These are phyloP conservation scores for Scutellaria minor DNA, from an alignment of 257 asterid species.

Conservation along the genomic window DNA sequence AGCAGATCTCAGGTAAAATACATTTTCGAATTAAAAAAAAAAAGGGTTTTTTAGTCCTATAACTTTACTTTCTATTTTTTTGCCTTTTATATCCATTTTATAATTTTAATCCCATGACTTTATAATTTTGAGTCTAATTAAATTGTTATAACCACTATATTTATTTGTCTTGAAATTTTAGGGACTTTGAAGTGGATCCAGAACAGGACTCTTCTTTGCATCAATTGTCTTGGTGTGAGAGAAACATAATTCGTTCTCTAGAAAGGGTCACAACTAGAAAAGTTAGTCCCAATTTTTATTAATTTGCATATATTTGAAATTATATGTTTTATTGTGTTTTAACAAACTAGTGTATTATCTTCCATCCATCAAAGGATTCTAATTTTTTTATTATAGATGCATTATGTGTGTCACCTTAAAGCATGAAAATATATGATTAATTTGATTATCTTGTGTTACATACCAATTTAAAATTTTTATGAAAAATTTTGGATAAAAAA, in stretches of 20 bases:
- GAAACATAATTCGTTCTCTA: constrained; percentile 47
- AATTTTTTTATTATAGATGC: too few species aligned
- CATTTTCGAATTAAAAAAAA: neutral
- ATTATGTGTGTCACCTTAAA: too few species aligned
- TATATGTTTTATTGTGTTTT: neutral
- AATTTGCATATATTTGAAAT: neutral
- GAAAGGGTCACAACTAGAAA: constrained; percentile 43
- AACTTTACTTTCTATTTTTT: too few species aligned
- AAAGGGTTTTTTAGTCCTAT: too few species aligned
- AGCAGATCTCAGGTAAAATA: constrained; percentile 53
- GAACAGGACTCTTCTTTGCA: constrained; percentile 62
- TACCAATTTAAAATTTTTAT: too few species aligned
- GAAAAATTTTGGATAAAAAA: too few species aligned
- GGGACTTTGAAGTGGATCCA: constrained; percentile 52
- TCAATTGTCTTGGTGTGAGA: constrained; percentile 65
- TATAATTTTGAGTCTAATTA: neutral
- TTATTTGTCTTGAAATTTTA: constrained; percentile 15
- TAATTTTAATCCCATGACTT: too few species aligned
- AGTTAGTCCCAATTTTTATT: constrained; percentile 34
- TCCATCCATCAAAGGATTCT: too few species aligned
- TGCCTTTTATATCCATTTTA: too few species aligned
- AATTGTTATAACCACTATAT: neutral
- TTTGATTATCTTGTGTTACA: too few species aligned
- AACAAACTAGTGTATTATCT: too few species aligned
- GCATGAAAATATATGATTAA: too few species aligned